These are phyloP conservation scores for Pulveroboletus sp. DNA, from an alignment of 768 basidiomycete genomes.

Conservation along the genomic window DNA sequence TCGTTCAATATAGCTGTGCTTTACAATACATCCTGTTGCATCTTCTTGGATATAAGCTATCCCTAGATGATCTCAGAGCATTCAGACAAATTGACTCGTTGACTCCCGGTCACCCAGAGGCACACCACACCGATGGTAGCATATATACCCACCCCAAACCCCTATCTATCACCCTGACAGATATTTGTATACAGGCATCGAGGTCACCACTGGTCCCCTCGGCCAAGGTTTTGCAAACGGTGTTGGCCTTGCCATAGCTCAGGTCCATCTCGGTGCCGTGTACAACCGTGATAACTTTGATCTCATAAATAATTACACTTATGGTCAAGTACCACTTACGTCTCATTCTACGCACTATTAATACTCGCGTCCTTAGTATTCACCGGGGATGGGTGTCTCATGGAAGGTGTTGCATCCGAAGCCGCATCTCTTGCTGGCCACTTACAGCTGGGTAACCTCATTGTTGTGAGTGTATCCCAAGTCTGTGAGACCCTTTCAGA, in stretches of 20 bases:
- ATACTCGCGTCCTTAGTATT: slow-evolving; percentile 50
- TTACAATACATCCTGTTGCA: slow-evolving; percentile 92
- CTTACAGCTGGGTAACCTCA: slow-evolving; percentile 87
- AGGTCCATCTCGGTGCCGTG: slow-evolving; percentile 83
- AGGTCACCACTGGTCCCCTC: slow-evolving; percentile 94
- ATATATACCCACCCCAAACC: neutral
- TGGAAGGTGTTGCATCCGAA: slow-evolving; percentile 95
- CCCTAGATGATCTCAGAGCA: slow-evolving; percentile 85
- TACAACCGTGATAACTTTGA: slow-evolving; percentile 86
- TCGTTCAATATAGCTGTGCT: slow-evolving; percentile 59
- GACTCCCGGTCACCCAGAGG: slow-evolving; percentile 93
- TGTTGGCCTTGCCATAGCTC: slow-evolving; percentile 90
- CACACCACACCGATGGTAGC: slow-evolving; percentile 59
- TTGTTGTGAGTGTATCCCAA: slow-evolving; percentile 58
- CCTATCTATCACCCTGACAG: slow-evolving; percentile 7
- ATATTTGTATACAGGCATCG: slow-evolving; percentile 45
- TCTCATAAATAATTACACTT: slow-evolving; percentile 83
- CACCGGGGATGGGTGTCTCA: slow-evolving; percentile 91
- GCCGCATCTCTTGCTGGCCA: slow-evolving; percentile 92
- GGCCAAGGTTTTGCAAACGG: slow-evolving; percentile 94
- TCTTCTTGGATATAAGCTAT: slow-evolving; percentile 86
- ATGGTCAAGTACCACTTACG: slow-evolving; percentile 46
- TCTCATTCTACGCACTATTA: slow-evolving; percentile 1
- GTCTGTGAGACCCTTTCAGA: slow-evolving; percentile 6
- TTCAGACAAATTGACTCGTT: slow-evolving; percentile 90